Base-by-base conservation (phyloP, 495 filamentous ascomycete genomes). In the Penicillium odoratum region DNA sequence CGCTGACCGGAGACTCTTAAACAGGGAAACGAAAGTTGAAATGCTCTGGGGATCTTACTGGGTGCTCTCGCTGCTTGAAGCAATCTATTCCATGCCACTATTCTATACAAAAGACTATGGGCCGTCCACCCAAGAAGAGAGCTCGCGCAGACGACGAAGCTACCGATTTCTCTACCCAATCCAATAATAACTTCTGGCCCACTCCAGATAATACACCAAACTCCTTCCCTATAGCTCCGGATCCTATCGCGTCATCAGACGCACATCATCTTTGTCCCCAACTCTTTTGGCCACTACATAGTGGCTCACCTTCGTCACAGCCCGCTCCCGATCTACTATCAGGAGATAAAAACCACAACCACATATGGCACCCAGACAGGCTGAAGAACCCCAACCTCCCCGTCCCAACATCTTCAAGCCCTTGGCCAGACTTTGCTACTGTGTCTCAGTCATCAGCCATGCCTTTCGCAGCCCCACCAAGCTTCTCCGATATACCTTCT, bases 91-190 rank as follows among this genome's bases (percentile, higher is more conserved):
- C 36, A 53, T 80, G 77, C 48, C 70, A 77, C 55, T 80, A 78
- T 52, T 80, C 77, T 3, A 59, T 71, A 57, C 77, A 80, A 52
- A 80, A 78, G 56, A 74, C 72, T 48, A 80, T 80, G 77, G 77
- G 77, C 30, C 69, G 77, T 11, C 77, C 76, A 0, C 74, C 72
- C 3, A 80, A 80, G 67, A 80, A 76, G 51, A 69, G 71, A 36
- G 52, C 66, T 36, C 65, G 71, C 55, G 63, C 71, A 25, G 74
- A 74, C n/a, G 66, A 74, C 13, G 65, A 64, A n/a, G 55, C 50
- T 18, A 11, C 55, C 21, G 59, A 67, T 21, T 44, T 57, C n/a
- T 59, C 62, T 31, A 46, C 33, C 29, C 33, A 62, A 21, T 48
- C 57, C 13, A 47, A 56, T 18, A 61, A 56, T 56, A 59, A 63